Percentiles rank a stretch among this genome's conserved stretches.
Evolutionary conservation across 192 early-diverging fungal species (phyloP).

Genomic region (Rhizoclosmatium sp.): DNA sequence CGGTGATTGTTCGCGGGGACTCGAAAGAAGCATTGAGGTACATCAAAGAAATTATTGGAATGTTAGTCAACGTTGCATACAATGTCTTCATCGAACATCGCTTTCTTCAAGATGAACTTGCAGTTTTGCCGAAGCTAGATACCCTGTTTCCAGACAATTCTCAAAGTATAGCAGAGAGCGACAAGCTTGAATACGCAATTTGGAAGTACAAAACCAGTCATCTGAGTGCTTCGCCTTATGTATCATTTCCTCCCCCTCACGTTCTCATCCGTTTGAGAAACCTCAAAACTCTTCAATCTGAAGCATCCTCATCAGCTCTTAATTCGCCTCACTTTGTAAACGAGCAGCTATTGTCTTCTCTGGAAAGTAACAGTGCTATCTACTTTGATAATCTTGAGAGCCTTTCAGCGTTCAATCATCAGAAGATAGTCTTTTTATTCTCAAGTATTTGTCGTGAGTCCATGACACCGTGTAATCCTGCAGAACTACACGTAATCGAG

Average conservation of each 20-base stretch:
- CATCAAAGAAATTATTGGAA: constrained; percentile 82
- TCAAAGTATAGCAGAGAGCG: constrained; percentile 10
- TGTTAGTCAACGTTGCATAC: constrained; percentile 88
- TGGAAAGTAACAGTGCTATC: constrained; percentile 51
- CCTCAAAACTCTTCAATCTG: background rate
- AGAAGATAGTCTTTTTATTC: constrained; percentile 78
- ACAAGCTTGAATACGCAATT: constrained; percentile 47
- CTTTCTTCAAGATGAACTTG: constrained; percentile 81
- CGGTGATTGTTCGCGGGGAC: constrained; percentile 90
- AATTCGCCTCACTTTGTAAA: background rate
- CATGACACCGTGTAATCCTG: constrained; percentile 63
- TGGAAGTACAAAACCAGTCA: constrained; percentile 73
- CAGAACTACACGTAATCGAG: constrained; percentile 80
- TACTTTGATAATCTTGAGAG: constrained; percentile 64
- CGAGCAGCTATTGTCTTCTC: constrained; percentile 31
- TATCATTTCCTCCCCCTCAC: constrained; percentile 86
- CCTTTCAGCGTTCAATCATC: constrained; percentile 75
- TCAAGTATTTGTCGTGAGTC: constrained; percentile 71
- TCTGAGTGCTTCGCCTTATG: constrained; percentile 88
- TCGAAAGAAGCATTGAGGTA: constrained; percentile 66
- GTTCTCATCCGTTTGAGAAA: constrained; percentile 61
- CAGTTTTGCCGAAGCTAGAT: background rate
- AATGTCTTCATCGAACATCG: constrained; percentile 88
- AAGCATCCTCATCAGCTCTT: background rate
- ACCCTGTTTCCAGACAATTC: background rate